A percentile compares a stretch with the other conserved stretches of the same genome.
These are phyloP conservation scores for Leccinum uliginosum DNA, from an alignment of 768 basidiomycete genomes.

Conservation along the genomic window DNA sequence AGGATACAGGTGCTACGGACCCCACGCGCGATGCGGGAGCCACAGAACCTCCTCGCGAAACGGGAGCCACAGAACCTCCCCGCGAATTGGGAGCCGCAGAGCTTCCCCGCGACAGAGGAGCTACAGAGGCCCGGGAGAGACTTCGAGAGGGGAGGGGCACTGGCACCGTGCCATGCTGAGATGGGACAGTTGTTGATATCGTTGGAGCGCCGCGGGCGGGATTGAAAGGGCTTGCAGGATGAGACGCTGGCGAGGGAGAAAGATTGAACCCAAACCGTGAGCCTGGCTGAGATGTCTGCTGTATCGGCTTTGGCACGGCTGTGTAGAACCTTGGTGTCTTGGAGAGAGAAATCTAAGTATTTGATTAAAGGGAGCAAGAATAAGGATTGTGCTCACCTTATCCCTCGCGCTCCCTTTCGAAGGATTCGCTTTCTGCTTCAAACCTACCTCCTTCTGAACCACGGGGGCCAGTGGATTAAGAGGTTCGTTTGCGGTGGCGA, in stretches of 20 bases:
- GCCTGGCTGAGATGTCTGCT: neutral
- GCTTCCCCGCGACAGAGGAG: neutral
- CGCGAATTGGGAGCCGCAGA: neutral
- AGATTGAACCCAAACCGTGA: neutral
- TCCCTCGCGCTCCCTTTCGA: neutral
- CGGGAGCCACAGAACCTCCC: neutral
- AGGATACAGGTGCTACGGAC: neutral
- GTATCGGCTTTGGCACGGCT: neutral
- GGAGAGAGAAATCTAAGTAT: neutral
- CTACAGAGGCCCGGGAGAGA: neutral
- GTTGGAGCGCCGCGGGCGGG: neutral
- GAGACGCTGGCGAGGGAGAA: neutral
- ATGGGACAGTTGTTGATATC: neutral
- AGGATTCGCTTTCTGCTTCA: neutral
- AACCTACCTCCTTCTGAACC: neutral
- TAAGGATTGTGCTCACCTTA: neutral
- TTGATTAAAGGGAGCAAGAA: neutral
- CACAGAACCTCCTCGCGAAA: neutral
- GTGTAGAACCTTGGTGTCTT: neutral
- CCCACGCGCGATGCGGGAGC: neutral
- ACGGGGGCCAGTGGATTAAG: neutral
- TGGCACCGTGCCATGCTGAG: neutral
- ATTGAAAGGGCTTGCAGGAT: neutral
- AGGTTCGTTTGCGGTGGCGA: neutral
- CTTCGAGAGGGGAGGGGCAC: neutral